phyloP scores from a whole-genome alignment of 2,329 filamentous ascomycete species.

The Arthrinium phaeospermum region DNA sequence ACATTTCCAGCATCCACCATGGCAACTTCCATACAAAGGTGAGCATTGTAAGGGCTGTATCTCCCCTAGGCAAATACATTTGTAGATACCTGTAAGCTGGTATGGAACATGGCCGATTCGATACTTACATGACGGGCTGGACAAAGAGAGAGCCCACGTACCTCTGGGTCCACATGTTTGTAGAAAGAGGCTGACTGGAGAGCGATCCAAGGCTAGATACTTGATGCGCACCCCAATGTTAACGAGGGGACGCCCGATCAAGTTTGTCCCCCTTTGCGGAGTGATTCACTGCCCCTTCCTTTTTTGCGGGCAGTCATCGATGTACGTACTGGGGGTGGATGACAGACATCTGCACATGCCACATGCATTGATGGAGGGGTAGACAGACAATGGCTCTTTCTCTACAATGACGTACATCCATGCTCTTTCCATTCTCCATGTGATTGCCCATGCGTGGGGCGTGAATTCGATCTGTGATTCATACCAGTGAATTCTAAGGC shows the following conservation, averaged over 20 bases:
- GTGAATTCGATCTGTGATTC: conserved; percentile 8
- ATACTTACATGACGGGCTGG: neutral
- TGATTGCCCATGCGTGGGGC: conserved; percentile 18
- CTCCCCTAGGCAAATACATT: neutral
- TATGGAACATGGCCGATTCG: neutral
- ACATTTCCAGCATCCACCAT: neutral
- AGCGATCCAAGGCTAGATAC: too few species aligned
- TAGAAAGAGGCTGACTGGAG: neutral
- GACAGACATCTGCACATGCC: neutral
- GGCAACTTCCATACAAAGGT: neutral
- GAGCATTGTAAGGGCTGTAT: neutral
- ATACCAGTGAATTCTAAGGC: conserved; percentile 9
- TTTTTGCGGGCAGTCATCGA: conserved; percentile 1
- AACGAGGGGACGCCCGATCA: neutral
- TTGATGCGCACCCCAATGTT: neutral
- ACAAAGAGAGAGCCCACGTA: neutral
- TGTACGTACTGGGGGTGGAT: neutral
- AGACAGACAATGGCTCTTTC: conserved; percentile 12
- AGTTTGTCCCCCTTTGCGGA: neutral
- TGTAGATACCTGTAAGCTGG: neutral
- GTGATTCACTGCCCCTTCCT: neutral
- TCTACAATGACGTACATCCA: conserved; percentile 3
- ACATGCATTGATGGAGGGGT: neutral
- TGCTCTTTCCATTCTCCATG: conserved; percentile 18
- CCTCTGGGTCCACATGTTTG: neutral